These are phyloP conservation scores for Calonectria crousiana DNA, from an alignment of 2,329 filamentous ascomycete species.

Conservation along the genomic window DNA sequence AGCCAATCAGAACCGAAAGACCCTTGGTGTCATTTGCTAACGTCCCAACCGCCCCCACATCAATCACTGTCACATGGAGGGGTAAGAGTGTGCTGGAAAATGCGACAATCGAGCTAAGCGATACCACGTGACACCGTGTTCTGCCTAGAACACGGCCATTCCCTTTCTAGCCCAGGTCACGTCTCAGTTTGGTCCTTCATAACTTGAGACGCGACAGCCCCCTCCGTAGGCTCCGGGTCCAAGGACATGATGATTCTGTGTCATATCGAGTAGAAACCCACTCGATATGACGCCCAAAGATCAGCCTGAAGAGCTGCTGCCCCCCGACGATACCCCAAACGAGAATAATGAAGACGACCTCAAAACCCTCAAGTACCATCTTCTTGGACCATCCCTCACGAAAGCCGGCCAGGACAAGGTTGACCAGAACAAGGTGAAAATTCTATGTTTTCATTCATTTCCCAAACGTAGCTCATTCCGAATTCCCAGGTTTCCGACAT, in stretches of 20 bases:
- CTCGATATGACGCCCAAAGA: slow-evolving; percentile 37
- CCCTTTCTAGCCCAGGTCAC: slow-evolving; percentile 32
- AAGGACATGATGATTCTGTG: slow-evolving; percentile 36
- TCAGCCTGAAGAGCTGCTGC: slow-evolving; percentile 21
- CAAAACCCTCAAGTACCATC: slow-evolving; percentile 84
- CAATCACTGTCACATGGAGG: slow-evolving; percentile 38
- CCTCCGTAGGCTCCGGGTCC: slow-evolving; percentile 10
- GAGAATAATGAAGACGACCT: slow-evolving; percentile 23
- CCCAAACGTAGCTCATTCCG: background rate
- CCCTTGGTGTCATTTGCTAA: slow-evolving; percentile 40
- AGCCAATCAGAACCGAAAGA: slow-evolving; percentile 39
- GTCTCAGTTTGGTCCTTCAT: slow-evolving; percentile 27
- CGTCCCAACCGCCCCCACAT: slow-evolving; percentile 38
- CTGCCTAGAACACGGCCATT: slow-evolving; percentile 31
- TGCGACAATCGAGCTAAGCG: background rate
- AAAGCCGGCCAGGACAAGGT: slow-evolving; percentile 94
- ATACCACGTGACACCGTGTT: slow-evolving; percentile 43
- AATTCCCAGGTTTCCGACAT: slow-evolving; percentile 83
- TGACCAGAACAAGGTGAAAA: slow-evolving; percentile 83
- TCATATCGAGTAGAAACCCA: background rate
- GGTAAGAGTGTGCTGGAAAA: slow-evolving; percentile 5
- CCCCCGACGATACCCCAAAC: slow-evolving; percentile 29
- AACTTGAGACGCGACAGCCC: slow-evolving; percentile 35
- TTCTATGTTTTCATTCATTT: background rate
- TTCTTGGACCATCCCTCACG: slow-evolving; percentile 90